Evolutionary conservation across 1,284 basidiomycete genomes (phyloP), one percentile per base, ranked within the genome.

Genomic region (Cutaneotrichosporon cavernicola): DNA sequence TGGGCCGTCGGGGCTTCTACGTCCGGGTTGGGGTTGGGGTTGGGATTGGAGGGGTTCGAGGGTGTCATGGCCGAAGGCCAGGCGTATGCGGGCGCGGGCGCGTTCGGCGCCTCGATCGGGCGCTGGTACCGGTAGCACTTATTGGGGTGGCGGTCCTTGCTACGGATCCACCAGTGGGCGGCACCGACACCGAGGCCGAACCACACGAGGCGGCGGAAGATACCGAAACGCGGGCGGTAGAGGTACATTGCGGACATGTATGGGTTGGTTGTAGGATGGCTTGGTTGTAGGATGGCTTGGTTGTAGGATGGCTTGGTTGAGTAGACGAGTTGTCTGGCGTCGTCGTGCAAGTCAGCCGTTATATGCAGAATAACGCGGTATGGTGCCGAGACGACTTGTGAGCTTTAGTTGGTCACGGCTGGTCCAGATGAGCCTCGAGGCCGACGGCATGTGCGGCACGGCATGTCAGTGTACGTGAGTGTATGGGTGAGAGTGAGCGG

Each of bases 121-220:
- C 51, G 51, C 8, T 31, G 30, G 51, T n/a, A 31, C 2, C 51
- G 51, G 51, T 31, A 53, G 13, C 30, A 53, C 6, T 13, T 13
- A 31, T 34, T 18, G 51, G 31, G 11, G 31, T 31, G 51, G 51
- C 30, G 13, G 30, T 53, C 30, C 51, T 53, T 53, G 51, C 8
- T 34, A 13, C 30, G 30, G 13, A 53, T 53, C 51, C 51, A 53
- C 51, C 31, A 53, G 31, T 31, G 16, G 51, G 55, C 55, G 18
- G 34, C 55, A 7, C 16, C 32, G 7, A 32, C 11, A 16, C 55
- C 55, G 55, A 56, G 55, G 21, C 55, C 55, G 36, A 56, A 56
- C 55, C 55, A 56, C n/a, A 56, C n/a, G 34, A 56, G 22, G 34
- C 55, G 55, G 21, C 55, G 34, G 34, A 36, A 22, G 21, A 56